Evolutionary conservation across 805 yeast genomes (phyloP).

Genomic region (Myxozyma udenii): DNA sequence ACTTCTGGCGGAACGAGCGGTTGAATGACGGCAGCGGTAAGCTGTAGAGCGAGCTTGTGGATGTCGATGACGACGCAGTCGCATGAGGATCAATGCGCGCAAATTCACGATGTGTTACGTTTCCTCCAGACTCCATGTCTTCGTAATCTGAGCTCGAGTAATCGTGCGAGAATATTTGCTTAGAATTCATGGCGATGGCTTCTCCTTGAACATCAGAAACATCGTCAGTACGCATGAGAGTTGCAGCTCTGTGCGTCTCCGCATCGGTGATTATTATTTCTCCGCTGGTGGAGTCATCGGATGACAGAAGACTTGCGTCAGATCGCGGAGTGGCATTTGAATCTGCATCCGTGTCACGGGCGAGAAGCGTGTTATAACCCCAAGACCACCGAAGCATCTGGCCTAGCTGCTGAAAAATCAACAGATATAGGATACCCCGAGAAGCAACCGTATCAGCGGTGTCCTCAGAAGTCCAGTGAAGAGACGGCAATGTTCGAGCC

Average conservation of each 20-base stretch:
- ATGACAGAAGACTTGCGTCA: neutral
- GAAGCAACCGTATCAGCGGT: conserved; percentile 57
- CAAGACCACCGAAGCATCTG: conserved; percentile 68
- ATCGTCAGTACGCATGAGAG: conserved; percentile 9
- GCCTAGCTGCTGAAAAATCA: conserved; percentile 65
- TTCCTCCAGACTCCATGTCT: neutral
- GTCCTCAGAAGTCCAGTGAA: conserved; percentile 57
- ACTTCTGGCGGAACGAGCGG: conserved; percentile 9
- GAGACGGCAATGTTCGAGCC: conserved; percentile 56
- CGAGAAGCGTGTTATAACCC: conserved; percentile 62
- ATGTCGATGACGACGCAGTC: neutral
- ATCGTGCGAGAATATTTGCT: conserved; percentile 21
- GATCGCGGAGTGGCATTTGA: neutral
- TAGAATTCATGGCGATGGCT: conserved; percentile 17
- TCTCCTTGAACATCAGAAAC: conserved; percentile 12
- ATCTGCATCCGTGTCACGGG: conserved; percentile 30
- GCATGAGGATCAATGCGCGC: neutral
- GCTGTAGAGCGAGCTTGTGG: neutral
- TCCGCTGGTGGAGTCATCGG: conserved; percentile 1
- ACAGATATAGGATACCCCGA: conserved; percentile 57
- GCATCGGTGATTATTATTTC: neutral
- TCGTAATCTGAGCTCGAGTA: neutral
- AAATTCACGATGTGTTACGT: neutral
- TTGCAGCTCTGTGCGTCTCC: conserved; percentile 7
- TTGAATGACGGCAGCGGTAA: conserved; percentile 11